Conservation (phyloP, 139 green algal species). For the Dunaliella sp. region DNA sequence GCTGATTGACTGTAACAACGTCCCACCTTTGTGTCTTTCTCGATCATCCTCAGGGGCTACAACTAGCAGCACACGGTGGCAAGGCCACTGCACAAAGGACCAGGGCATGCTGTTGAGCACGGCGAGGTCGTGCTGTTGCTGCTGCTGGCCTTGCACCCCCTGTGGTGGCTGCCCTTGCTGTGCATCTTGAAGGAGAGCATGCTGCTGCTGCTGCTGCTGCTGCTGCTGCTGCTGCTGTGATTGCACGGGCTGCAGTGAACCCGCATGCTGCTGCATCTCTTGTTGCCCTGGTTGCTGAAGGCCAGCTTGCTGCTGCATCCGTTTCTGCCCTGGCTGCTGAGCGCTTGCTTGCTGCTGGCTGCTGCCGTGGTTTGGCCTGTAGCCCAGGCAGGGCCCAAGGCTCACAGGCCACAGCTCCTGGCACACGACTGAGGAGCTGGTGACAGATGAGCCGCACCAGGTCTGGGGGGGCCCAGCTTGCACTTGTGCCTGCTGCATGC, state of each 20-base stretch:
- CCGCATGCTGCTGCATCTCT: neutral
- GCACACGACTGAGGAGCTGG: neutral
- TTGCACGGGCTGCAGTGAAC: too few species aligned
- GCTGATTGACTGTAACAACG: too few species aligned
- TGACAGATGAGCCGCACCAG: neutral
- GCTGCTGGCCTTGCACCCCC: too few species aligned
- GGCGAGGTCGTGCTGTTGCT: too few species aligned
- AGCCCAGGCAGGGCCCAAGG: neutral
- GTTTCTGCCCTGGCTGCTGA: neutral
- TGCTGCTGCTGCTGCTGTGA: neutral
- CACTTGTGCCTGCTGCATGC: too few species aligned
- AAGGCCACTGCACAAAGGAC: neutral
- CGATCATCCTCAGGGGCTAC: neutral
- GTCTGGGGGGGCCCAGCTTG: neutral
- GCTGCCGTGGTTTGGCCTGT: neutral
- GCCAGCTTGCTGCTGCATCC: neutral
- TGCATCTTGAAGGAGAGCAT: too few species aligned
- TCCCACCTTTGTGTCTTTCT: too few species aligned
- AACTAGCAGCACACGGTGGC: neutral
- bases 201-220: neutral
- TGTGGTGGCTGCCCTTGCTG: neutral
- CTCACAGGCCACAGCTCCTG: neutral
- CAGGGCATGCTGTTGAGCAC: neutral
- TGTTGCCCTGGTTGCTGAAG: neutral
- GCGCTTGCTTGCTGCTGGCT: neutral